Percentiles rank a stretch among this genome's conserved stretches.
Evolutionary conservation across 2,329 filamentous ascomycete species (phyloP).

Genomic region (Colletotrichum tamarilloi): DNA sequence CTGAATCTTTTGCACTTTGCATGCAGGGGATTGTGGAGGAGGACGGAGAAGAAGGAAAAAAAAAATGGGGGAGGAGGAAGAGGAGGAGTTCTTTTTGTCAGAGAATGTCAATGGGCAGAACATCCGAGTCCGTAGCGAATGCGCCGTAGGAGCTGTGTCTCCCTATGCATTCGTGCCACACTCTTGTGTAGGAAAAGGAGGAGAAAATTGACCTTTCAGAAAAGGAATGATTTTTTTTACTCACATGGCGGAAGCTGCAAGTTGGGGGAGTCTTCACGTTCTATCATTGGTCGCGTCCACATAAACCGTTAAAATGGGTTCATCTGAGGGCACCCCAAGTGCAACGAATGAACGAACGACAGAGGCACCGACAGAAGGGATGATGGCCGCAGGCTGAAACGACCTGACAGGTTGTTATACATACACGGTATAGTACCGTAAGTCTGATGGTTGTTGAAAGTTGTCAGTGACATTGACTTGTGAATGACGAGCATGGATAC

Average conservation of each 20-base stretch:
- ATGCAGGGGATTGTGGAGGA: conserved; percentile 2
- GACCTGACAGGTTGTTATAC: conserved; percentile 15
- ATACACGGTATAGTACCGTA: not conserved
- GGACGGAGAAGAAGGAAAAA: not conserved
- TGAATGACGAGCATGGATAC: not conserved
- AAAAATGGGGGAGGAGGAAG: not conserved
- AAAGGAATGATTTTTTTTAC: not conserved
- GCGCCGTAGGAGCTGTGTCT: not conserved
- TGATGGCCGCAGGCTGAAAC: conserved; percentile 29
- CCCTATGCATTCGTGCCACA: not conserved
- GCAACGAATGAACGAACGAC: conserved; percentile 15
- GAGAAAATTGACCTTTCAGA: not conserved
- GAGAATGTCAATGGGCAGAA: conserved; percentile 4
- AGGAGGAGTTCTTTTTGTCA: not conserved
- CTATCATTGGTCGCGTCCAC: conserved; percentile 11
- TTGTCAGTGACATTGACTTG: conserved; percentile 8
- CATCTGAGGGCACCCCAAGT: conserved; percentile 13
- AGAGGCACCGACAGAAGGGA: conserved; percentile 3
- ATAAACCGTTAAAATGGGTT: conserved; percentile 17
- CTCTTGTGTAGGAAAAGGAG: not conserved
- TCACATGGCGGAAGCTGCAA: not conserved
- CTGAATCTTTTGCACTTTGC: conserved; percentile 15
- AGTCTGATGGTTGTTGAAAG: not conserved
- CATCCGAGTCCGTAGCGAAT: not conserved
- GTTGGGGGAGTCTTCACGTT: not conserved